Conservation (phyloP, 192 early-diverging fungal genomes). For the Powellomyces hirtus region DNA sequence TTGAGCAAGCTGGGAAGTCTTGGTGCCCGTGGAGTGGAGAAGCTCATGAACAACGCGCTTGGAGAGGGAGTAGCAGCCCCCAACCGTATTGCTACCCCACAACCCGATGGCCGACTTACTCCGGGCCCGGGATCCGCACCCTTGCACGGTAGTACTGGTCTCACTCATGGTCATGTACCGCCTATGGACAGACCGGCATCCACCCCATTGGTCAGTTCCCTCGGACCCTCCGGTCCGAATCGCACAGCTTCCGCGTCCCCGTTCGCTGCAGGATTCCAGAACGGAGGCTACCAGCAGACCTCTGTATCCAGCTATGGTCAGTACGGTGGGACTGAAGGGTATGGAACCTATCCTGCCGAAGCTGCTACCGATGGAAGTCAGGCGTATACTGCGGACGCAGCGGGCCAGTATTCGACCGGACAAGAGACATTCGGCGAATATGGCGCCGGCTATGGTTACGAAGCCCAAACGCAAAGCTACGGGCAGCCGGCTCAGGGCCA, state of each 20-base stretch:
- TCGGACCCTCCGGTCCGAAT: not conserved
- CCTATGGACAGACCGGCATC: not conserved
- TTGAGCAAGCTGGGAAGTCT: conserved; percentile 41
- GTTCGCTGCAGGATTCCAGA: not conserved
- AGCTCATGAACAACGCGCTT: conserved; percentile 64
- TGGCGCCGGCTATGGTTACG: no score
- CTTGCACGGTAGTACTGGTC: not conserved
- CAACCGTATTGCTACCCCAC: not conserved
- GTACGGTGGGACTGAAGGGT: not conserved
- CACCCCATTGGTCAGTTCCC: not conserved
- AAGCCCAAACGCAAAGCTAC: no score
- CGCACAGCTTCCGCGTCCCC: not conserved
- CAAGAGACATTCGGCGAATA: no score
- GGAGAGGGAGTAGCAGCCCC: conserved; percentile 34
- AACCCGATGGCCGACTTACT: not conserved
- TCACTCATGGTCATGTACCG: not conserved
- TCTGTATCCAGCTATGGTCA: no score
- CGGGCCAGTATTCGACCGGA: no score
- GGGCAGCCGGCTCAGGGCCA: no score
- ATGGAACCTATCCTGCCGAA: no score
- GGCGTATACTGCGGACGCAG: no score
- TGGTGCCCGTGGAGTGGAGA: conserved; percentile 60
- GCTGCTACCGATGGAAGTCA: no score
- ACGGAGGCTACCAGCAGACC: not conserved
- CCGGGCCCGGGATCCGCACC: not conserved